Evolutionary conservation across 1,139 yeast species (phyloP), one percentile per base, ranked within the genome.

Genomic region (Hemisphaericaspora xylanilytica): DNA sequence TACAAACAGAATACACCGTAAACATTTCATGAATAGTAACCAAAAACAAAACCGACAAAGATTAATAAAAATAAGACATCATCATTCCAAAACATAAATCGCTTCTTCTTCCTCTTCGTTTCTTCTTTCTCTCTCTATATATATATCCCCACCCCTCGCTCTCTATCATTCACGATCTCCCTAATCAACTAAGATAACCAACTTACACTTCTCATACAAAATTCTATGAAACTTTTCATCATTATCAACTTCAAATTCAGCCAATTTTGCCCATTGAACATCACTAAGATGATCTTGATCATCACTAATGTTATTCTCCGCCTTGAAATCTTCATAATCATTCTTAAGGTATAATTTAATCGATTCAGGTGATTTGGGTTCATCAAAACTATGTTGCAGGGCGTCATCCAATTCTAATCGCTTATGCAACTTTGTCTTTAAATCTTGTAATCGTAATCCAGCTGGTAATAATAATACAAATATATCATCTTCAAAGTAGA

Each of bases 401-500:
- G 28, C 29, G 36, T 45, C 45, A 22, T 45, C 45, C 27, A 55
- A 42, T 43, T 65, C 73, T 37, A 90, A 73, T 41, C 97, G 72
- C 41, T 85, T 82, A 38, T 75, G 69, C 38, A 90, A 76, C 53
- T 83, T 78, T 24, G 70, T 66, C 52, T 79, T 78, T 44, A 92
- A 65, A 39, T 83, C 89, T 27, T 61, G 67, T 41, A 85, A 70
- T 4, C 81, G 66, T 36, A 83, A 77, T 47, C 73, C 75, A 5
- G 75, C 63, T 10, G 90, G 85, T 35, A 92, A 77, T 42, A 87
- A 70, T 41, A 92, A 72, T 7, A 96, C 97, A 68, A 92, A 88
- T 20, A 90, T 84, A 58, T 90, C 97, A 52, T 89, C 96, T 43
- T 82, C 82, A 55, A 81, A 86, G 59, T 85, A 90, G 49, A 92